A percentile compares a stretch with the other conserved stretches of the same genome.
These are phyloP conservation scores for Mycena belliarum DNA, from an alignment of 768 basidiomycete genomes.

Conservation along the genomic window DNA sequence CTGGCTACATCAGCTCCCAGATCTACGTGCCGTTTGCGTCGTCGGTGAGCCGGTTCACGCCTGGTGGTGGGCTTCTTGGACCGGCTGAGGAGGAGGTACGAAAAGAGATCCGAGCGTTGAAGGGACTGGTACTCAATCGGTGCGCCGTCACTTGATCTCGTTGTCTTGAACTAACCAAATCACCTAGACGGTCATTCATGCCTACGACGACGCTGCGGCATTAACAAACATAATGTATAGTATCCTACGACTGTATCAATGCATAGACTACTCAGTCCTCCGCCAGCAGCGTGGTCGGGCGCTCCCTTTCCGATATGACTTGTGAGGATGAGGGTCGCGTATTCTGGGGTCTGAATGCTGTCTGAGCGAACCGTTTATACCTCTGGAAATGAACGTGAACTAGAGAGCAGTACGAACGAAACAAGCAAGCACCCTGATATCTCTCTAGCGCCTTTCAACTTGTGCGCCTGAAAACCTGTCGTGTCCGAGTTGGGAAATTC, in stretches of 20 bases:
- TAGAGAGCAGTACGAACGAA: no score
- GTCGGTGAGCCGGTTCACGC: conserved; percentile 31
- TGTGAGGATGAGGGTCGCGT: no score
- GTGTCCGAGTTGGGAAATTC: no score
- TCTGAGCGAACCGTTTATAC: no score
- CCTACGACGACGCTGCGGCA: conserved; percentile 15
- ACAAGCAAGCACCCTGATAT: no score
- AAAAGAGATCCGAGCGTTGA: conserved; percentile 74
- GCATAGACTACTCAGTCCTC: no score
- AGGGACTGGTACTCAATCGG: conserved; percentile 79
- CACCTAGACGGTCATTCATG: conserved; percentile 31
- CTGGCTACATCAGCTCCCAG: conserved; percentile 77
- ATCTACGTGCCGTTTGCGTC: conserved; percentile 57
- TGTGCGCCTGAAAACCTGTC: no score
- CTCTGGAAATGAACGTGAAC: no score
- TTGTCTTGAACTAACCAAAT: background rate
- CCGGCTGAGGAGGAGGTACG: conserved; percentile 69
- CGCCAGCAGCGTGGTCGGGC: no score
- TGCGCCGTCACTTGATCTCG: conserved; percentile 31
- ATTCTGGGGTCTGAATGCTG: no score
- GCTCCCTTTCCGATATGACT: no score
- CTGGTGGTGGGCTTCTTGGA: conserved; percentile 25
- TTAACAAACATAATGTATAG: conserved; percentile 3
- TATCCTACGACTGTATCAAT: background rate
- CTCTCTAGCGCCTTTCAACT: no score